These are phyloP conservation scores for Hypoxylon sp. DNA, from an alignment of 2,329 filamentous ascomycete species.

Conservation along the genomic window DNA sequence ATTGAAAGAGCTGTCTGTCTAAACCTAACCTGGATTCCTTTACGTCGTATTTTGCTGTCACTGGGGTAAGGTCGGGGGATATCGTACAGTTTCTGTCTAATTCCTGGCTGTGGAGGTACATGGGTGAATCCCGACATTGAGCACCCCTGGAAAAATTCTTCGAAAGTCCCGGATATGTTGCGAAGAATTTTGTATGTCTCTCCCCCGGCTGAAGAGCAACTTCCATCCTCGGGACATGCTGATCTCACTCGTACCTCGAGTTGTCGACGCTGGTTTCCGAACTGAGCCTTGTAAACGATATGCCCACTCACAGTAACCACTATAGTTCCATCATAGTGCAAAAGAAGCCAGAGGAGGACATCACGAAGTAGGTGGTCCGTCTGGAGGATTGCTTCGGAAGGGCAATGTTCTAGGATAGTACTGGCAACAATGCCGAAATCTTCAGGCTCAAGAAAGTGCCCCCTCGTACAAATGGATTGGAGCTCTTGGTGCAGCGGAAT, in stretches of 20 bases:
- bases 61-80: slow-evolving; percentile 5
- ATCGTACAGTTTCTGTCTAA: slow-evolving; percentile 7
- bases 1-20: slow-evolving; percentile 1
- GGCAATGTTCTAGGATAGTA: background rate
- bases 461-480: background rate
- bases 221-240: slow-evolving; percentile 7
- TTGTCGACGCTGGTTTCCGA: background rate
- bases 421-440: slow-evolving; percentile 2
- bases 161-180: slow-evolving; percentile 1
- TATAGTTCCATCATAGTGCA: slow-evolving; percentile 9
- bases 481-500: slow-evolving; percentile 1
- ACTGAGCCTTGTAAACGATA: background rate
- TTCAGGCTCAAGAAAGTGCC: background rate
- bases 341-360: slow-evolving; percentile 1
- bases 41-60: slow-evolving; percentile 7
- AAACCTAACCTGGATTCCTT: background rate
- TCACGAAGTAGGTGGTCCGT: slow-evolving; percentile 1
- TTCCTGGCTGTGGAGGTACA: slow-evolving; percentile 8
- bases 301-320: background rate
- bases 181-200: slow-evolving; percentile 1
- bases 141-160: slow-evolving; percentile 4
- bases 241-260: slow-evolving; percentile 7
- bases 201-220: background rate
- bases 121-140: background rate
- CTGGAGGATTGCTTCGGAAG: slow-evolving; percentile 5